Evolutionary conservation across 441 rosid genomes (phyloP).

Genomic region (Bocquillonia castaneifolia): DNA sequence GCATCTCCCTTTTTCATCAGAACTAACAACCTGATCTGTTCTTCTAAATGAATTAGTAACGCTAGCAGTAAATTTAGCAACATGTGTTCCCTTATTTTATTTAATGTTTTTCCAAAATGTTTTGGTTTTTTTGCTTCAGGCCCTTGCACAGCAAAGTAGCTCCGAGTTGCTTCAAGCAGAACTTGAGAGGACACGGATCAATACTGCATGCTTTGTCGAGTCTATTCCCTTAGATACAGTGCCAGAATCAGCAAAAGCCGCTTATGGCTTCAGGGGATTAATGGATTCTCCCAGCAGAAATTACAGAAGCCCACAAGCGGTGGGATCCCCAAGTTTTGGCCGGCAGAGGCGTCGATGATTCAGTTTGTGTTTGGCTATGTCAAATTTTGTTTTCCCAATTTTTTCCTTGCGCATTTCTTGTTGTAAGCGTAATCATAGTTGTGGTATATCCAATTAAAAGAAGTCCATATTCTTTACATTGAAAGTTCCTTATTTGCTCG

Average conservation of each 20-base stretch:
- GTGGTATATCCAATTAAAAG: constrained; percentile 18
- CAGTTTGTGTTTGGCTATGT: not conserved
- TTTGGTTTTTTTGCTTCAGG: constrained; percentile 39
- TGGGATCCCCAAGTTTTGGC: constrained; percentile 56
- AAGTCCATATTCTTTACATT: constrained; percentile 21
- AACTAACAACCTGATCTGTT: not conserved
- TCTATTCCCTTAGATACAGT: constrained; percentile 58
- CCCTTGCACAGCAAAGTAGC: constrained; percentile 78
- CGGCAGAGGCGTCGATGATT: constrained; percentile 59
- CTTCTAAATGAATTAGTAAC: not conserved
- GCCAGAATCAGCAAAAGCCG: constrained; percentile 63
- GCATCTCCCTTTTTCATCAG: not conserved
- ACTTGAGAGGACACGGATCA: constrained; percentile 85
- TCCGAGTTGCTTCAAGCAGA: constrained; percentile 75
- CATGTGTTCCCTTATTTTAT: not conserved
- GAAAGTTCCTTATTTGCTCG: not conserved
- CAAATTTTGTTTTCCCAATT: constrained; percentile 9
- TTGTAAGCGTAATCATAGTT: constrained; percentile 20
- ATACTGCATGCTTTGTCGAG: constrained; percentile 83
- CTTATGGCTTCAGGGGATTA: constrained; percentile 51
- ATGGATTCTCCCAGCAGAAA: constrained; percentile 75
- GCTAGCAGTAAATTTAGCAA: not conserved
- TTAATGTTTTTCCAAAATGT: not conserved
- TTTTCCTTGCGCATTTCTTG: constrained; percentile 16
- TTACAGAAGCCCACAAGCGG: constrained; percentile 47